Evolutionary conservation across 2,329 filamentous ascomycete species (phyloP).

Genomic region (Plectosphaerella sp.): DNA sequence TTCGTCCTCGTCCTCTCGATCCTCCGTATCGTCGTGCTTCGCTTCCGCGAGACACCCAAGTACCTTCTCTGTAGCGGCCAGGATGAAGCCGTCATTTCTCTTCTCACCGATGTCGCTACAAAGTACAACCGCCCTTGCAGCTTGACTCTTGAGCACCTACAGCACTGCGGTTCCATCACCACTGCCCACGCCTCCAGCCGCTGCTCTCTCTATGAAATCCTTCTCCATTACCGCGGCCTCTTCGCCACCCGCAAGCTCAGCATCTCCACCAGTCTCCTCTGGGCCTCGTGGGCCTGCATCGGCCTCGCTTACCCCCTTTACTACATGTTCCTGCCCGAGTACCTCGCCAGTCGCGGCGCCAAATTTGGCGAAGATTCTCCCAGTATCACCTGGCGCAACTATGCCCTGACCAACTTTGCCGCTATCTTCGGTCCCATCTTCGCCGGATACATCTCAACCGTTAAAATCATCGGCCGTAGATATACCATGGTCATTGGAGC

Average conservation of each 20-base stretch:
- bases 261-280: constrained; percentile 28
- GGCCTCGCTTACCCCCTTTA: constrained; percentile 43
- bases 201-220: constrained; percentile 17
- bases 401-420: constrained; percentile 30
- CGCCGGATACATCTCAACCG: constrained; percentile 33
- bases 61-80: constrained; percentile 37
- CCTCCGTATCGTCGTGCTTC: constrained; percentile 40
- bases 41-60: constrained; percentile 42
- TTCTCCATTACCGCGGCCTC: constrained; percentile 24
- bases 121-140: constrained; percentile 27
- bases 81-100: constrained; percentile 40
- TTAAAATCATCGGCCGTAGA: constrained; percentile 31
- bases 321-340: constrained; percentile 41
- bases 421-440: constrained; percentile 34
- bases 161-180: constrained; percentile 13
- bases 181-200: constrained; percentile 4
- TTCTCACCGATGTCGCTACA: constrained; percentile 40
- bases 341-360: constrained; percentile 32
- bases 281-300: constrained; percentile 38
- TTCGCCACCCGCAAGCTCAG: constrained; percentile 26
- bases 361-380: constrained; percentile 18
- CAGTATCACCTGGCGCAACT: constrained; percentile 27
- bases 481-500: constrained; percentile 41
- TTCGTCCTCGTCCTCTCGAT: constrained; percentile 38
- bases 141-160: constrained; percentile 31